phyloP scores from a whole-genome alignment of 306 rosid genomes.

The Sicyos baderoa region DNA sequence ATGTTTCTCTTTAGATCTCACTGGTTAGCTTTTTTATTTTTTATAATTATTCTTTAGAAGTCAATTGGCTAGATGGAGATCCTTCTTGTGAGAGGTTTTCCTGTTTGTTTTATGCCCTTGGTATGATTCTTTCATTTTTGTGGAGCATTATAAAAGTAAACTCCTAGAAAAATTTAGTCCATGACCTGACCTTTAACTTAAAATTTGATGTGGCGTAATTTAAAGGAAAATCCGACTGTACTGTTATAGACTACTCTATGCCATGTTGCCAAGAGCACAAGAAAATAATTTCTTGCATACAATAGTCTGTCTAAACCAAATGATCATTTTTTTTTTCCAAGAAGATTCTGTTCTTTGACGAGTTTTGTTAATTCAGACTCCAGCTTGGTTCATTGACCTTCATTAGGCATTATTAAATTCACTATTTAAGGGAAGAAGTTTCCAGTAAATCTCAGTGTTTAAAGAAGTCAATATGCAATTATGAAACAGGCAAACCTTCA shows the following conservation, averaged over 20 bases:
- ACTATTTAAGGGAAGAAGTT: background rate
- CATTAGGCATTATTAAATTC: slow-evolving; percentile 1
- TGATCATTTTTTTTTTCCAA: background rate
- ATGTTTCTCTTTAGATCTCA: too few relatives aligned
- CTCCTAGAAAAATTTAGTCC: too few relatives aligned
- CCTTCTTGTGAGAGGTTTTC: too few relatives aligned
- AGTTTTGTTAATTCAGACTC: slow-evolving; percentile 12
- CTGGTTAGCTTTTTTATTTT: too few relatives aligned
- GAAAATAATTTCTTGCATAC: background rate
- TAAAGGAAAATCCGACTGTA: slow-evolving; percentile 8
- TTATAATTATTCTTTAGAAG: too few relatives aligned
- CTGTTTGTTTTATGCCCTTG: too few relatives aligned
- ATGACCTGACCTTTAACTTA: too few relatives aligned
- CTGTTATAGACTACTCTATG: slow-evolving; percentile 4
- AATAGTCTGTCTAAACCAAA: background rate
- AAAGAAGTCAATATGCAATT: slow-evolving; percentile 4
- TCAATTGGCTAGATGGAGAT: too few relatives aligned
- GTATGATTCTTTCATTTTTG: too few relatives aligned
- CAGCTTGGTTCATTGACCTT: slow-evolving; percentile 1
- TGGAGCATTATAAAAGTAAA: too few relatives aligned
- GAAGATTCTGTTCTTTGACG: slow-evolving; percentile 6
- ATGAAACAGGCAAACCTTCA: slow-evolving; percentile 2
- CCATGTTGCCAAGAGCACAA: slow-evolving; percentile 8
- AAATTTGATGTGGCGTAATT: background rate
- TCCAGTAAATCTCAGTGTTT: slow-evolving; percentile 8